Conservation (phyloP, 495 filamentous ascomycete species). For the Neurospora sp. region DNA sequence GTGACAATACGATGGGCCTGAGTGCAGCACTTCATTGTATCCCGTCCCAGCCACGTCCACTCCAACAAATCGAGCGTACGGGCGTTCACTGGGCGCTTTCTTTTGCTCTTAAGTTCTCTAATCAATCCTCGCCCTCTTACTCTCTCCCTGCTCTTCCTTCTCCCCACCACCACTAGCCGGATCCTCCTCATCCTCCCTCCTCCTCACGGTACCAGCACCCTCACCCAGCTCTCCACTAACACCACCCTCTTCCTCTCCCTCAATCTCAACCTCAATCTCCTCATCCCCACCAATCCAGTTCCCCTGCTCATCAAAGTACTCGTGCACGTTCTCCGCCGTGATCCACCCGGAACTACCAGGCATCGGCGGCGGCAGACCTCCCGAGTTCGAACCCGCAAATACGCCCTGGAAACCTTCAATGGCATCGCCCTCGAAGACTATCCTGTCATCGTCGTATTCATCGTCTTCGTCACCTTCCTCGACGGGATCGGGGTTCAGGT, state of each 20-base stretch:
- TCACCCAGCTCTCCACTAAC: slow-evolving; percentile 34
- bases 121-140: slow-evolving; percentile 32
- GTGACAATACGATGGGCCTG: background rate
- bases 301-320: slow-evolving; percentile 52
- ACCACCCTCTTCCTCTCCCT: slow-evolving; percentile 13
- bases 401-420: slow-evolving; percentile 40
- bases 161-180: slow-evolving; percentile 17
- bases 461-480: slow-evolving; percentile 36
- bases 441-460: slow-evolving; percentile 43
- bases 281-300: slow-evolving; percentile 40
- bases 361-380: slow-evolving; percentile 61
- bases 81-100: background rate
- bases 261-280: background rate
- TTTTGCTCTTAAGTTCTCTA: background rate
- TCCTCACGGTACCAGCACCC: slow-evolving; percentile 33
- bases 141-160: slow-evolving; percentile 22
- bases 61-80: background rate
- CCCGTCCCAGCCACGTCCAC: background rate
- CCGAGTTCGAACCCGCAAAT: slow-evolving; percentile 30
- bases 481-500: slow-evolving; percentile 74
- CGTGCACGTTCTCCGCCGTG: slow-evolving; percentile 85
- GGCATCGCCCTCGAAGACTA: slow-evolving; percentile 47
- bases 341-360: slow-evolving; percentile 91
- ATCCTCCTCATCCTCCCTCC: slow-evolving; percentile 27
- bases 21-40: background rate